Percentiles rank a stretch among this genome's conserved stretches.
phyloP scores from a whole-genome alignment of 768 basidiomycete species.

The Crucibulum laeve region DNA sequence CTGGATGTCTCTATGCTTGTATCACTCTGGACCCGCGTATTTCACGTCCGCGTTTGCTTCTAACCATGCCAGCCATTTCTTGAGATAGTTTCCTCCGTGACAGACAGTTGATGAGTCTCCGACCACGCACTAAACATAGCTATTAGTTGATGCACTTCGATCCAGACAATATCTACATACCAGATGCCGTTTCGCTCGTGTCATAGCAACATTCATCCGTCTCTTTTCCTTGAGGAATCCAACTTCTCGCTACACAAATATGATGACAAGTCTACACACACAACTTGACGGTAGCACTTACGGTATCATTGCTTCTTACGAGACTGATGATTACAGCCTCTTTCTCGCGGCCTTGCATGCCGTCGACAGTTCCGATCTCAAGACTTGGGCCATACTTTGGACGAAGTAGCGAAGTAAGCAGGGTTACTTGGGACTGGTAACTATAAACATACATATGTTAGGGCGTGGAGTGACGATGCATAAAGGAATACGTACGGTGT shows the following conservation, averaged over 20 bases:
- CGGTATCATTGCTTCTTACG: constrained; percentile 87
- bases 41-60: constrained; percentile 88
- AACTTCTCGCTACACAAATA: constrained; percentile 63
- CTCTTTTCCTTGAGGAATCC: constrained; percentile 94
- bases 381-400: constrained; percentile 62
- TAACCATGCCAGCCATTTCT: constrained; percentile 88
- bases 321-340: constrained; percentile 91
- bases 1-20: neutral
- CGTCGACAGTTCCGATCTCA: constrained; percentile 94
- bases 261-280: constrained; percentile 4
- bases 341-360: constrained; percentile 96
- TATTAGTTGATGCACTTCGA: constrained; percentile 1
- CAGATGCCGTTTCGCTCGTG: constrained; percentile 82
- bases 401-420: constrained; percentile 74
- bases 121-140: constrained; percentile 65
- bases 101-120: constrained; percentile 91
- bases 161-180: constrained; percentile 39
- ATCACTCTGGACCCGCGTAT: constrained; percentile 66
- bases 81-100: constrained; percentile 81
- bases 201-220: constrained; percentile 92
- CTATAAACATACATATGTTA: constrained; percentile 26
- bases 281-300: constrained; percentile 20
- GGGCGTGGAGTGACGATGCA: neutral
- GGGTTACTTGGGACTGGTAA: constrained; percentile 92
- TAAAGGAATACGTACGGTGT: constrained; percentile 39